Percentiles rank a stretch among this genome's conserved stretches.
Evolutionary conservation across 169 alveolate species (phyloP).

Genomic region (Babesia ovis): DNA sequence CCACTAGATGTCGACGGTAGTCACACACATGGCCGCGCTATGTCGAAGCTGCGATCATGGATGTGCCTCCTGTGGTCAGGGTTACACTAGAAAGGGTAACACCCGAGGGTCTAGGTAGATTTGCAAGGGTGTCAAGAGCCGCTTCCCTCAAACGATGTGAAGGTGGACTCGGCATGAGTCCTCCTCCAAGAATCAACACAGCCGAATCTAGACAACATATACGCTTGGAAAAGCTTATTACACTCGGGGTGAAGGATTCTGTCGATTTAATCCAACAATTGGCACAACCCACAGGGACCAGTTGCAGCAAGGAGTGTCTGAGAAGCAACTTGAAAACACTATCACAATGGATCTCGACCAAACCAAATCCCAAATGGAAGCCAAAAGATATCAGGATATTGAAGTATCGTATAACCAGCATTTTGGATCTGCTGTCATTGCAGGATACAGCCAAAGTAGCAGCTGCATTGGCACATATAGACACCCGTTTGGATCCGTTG

Average conservation of each 20-base stretch:
- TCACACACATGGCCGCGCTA: slow-evolving; percentile 11
- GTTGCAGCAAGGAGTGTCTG: slow-evolving; percentile 2
- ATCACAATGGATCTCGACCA: neutral
- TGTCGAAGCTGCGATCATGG: slow-evolving; percentile 8
- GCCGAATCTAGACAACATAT: no score
- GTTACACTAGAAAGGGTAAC: slow-evolving; percentile 4
- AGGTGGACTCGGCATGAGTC: no score
- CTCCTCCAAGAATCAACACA: no score
- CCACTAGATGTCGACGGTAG: neutral
- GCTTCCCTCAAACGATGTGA: no score
- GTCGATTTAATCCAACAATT: slow-evolving; percentile 9
- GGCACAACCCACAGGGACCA: neutral
- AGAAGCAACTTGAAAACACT: slow-evolving; percentile 13
- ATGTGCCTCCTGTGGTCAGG: slow-evolving; percentile 49
- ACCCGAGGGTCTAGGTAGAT: slow-evolving; percentile 1
- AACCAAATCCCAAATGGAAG: neutral
- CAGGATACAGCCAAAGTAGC: slow-evolving; percentile 29
- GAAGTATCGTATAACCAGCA: slow-evolving; percentile 27
- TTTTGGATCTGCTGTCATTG: slow-evolving; percentile 26
- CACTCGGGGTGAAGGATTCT: slow-evolving; percentile 2
- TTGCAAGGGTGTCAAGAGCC: slow-evolving; percentile 37
- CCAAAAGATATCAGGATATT: slow-evolving; percentile 12
- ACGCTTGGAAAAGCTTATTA: neutral
- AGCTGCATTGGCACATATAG: slow-evolving; percentile 27
- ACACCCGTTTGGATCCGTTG: slow-evolving; percentile 5